Conservation (phyloP, 169 alveolate species). For the Cryptosporidium viatorum region DNA sequence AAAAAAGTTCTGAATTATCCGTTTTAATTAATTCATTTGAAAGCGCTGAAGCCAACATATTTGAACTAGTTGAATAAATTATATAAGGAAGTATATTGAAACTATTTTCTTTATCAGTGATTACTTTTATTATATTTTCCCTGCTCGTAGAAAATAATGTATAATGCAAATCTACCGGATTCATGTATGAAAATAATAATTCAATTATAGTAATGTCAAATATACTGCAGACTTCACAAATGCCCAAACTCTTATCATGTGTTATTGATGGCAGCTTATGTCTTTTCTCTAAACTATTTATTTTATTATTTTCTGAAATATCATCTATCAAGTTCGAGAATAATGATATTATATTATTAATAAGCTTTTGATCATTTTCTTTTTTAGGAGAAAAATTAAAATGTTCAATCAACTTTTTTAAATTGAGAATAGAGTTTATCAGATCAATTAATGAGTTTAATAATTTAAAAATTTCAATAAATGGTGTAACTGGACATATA, state of each 20-base stretch:
- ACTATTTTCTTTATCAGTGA: background rate
- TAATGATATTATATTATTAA: background rate
- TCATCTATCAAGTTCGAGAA: background rate
- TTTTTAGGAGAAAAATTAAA: background rate
- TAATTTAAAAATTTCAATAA: slow-evolving; percentile 8
- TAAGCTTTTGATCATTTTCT: background rate
- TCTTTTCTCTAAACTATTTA: background rate
- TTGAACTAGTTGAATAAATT: slow-evolving; percentile 44
- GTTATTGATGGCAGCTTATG: background rate
- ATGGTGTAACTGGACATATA: slow-evolving; percentile 52
- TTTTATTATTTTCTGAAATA: slow-evolving; percentile 9
- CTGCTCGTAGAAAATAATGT: slow-evolving; percentile 1
- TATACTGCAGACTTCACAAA: background rate
- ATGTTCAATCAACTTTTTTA: background rate
- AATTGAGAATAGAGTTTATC: slow-evolving; percentile 7
- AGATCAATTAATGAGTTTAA: background rate
- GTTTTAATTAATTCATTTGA: slow-evolving; percentile 8
- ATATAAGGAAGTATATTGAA: slow-evolving; percentile 17
- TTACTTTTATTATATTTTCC: background rate
- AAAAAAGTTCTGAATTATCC: background rate
- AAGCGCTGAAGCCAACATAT: slow-evolving; percentile 15
- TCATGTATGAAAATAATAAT: background rate
- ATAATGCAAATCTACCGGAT: slow-evolving; percentile 33
- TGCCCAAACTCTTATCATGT: background rate
- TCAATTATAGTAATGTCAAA: background rate